Base-by-base conservation (phyloP, 2,329 filamentous ascomycete species). In the Pseudocercospora fuligena region DNA sequence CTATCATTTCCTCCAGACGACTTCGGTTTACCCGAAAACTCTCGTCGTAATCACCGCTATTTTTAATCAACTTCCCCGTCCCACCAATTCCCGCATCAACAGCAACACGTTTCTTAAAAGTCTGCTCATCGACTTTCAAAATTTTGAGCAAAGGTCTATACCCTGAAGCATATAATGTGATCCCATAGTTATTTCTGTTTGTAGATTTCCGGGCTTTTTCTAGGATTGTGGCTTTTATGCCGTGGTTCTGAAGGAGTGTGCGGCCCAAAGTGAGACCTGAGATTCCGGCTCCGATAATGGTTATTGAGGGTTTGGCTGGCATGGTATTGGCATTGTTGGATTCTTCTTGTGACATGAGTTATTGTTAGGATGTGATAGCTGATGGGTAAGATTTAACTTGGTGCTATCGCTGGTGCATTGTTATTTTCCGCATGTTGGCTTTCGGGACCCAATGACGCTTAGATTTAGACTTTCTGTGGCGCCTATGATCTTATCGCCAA, bases 231-330 rank as follows among this genome's bases (percentile, higher is more conserved):
- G 69, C 66, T 19, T 64, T 67, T 40, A 81, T 78, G 11, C 75
- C 76, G 23, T 72, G 74, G 47, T 60, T 62, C 9, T 75, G 67
- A 9, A 71, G 73, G 5, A 82, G 75, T 64, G 73, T 76, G 51
- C 75, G 76, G 7, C 73, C 76, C 1, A 84, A 74, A 0, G 79
- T 78, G 11, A 84, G 76, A 5, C 82, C 83, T 12, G 79, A 77
- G 16, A 84, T 75, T 5, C 83, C 83, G 14, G 81, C 82, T 11
- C 82, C 82, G 54, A 84, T 71, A 46, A 84, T 79, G 23, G 73
- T 76, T 64, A 77, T 82, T 23, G 49, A 29, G 16, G 46, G 46
- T 8, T 8, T 49, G 29, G 29, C 29, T 21, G 46, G 46, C 46
- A 49, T 49, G 46, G n/a, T 49, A 3, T 3, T 49, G 2, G 46